These are phyloP conservation scores for Pelargonium australe DNA, from an alignment of 441 rosid genomes.

Conservation along the genomic window DNA sequence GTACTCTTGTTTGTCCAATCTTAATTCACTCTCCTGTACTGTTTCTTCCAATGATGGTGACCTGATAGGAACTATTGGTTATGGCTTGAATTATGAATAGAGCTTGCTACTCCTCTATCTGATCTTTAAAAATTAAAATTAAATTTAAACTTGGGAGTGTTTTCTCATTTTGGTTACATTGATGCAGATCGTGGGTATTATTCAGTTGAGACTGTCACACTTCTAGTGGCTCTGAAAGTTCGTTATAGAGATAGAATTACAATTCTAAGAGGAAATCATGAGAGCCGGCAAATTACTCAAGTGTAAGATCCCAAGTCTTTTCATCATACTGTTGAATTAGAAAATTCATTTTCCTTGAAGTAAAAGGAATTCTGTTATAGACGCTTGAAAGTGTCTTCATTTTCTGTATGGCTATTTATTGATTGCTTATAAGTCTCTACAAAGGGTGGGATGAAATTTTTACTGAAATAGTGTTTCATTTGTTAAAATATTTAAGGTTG, in stretches of 20 bases:
- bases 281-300: constrained; percentile 77
- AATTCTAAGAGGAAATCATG: constrained; percentile 44
- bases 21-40: too few relatives aligned
- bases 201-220: constrained; percentile 92
- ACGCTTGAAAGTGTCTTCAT: background rate
- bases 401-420: background rate
- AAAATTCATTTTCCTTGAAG: background rate
- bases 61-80: too few relatives aligned
- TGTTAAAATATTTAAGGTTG: too few relatives aligned
- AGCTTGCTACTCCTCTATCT: too few relatives aligned
- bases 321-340: background rate
- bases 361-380: background rate
- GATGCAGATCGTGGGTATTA: constrained; percentile 93
- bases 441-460: too few relatives aligned
- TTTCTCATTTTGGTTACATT: constrained; percentile 8
- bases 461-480: too few relatives aligned
- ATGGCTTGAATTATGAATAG: too few relatives aligned
- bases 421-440: too few relatives aligned
- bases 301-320: constrained; percentile 47
- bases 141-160: too few relatives aligned
- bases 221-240: constrained; percentile 89
- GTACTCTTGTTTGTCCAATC: too few relatives aligned
- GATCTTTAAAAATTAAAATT: too few relatives aligned
- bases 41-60: too few relatives aligned
- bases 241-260: constrained; percentile 96